Conservation (phyloP, 805 yeast species). For the Saccharomycopsis synnaedendra region DNA sequence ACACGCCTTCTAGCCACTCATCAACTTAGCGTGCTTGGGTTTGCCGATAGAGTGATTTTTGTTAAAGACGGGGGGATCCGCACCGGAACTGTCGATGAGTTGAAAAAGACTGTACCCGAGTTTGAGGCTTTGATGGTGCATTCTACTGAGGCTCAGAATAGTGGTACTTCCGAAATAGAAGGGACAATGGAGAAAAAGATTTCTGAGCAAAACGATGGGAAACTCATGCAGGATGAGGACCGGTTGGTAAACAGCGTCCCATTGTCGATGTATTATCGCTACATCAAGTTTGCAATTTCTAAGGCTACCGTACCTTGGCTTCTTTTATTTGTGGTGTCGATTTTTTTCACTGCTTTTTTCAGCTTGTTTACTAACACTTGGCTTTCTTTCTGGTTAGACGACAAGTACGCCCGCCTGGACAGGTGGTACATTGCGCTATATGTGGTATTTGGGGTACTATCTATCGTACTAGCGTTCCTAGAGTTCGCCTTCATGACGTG, state of each 20-base stretch:
- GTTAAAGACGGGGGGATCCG: conserved; percentile 42
- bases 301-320: conserved; percentile 24
- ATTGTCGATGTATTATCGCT: conserved; percentile 35
- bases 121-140: conserved; percentile 36
- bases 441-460: conserved; percentile 42
- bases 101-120: conserved; percentile 26
- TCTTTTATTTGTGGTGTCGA: conserved; percentile 20
- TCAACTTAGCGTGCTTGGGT: conserved; percentile 48
- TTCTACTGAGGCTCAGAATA: conserved; percentile 11
- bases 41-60: conserved; percentile 52
- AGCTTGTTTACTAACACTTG: conserved; percentile 57
- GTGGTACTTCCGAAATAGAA: background rate
- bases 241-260: conserved; percentile 46
- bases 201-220: background rate
- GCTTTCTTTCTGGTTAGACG: conserved; percentile 71
- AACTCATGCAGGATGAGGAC: conserved; percentile 37
- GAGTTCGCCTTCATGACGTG: conserved; percentile 37
- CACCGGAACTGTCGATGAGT: conserved; percentile 39
- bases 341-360: conserved; percentile 27
- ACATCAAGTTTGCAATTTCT: conserved; percentile 47
- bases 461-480: conserved; percentile 31
- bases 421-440: conserved; percentile 55
- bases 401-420: conserved; percentile 37
- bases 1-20: conserved; percentile 69
- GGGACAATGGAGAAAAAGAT: background rate